phyloP scores from a whole-genome alignment of 495 filamentous ascomycete genomes.

The Penicillium parvum region DNA sequence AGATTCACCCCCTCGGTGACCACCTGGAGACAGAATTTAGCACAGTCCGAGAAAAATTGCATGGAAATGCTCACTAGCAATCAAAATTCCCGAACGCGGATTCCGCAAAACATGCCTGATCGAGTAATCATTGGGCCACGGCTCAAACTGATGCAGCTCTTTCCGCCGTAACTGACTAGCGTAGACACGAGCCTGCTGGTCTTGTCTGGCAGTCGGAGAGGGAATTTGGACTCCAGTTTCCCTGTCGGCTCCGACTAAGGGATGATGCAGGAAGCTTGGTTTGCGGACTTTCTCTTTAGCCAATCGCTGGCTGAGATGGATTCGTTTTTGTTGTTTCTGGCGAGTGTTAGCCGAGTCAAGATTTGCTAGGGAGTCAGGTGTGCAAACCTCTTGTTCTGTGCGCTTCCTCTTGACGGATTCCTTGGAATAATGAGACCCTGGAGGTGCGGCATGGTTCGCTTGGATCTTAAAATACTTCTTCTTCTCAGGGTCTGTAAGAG shows the following conservation, averaged over 20 bases:
- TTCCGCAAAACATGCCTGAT: constrained; percentile 37
- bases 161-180: constrained; percentile 31
- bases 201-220: constrained; percentile 17
- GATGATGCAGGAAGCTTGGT: constrained; percentile 24
- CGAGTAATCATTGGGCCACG: constrained; percentile 27
- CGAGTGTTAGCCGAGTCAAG: constrained; percentile 5
- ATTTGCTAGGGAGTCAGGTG: neutral
- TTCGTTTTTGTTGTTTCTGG: constrained; percentile 30
- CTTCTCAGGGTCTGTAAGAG: constrained; percentile 44
- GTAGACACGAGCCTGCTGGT: constrained; percentile 27
- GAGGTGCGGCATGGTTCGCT: constrained; percentile 43
- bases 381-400: constrained; percentile 32
- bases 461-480: constrained; percentile 57
- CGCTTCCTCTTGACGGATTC: constrained; percentile 43
- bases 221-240: constrained; percentile 23
- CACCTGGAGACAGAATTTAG: constrained; percentile 22
- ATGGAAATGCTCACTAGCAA: constrained; percentile 30
- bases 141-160: constrained; percentile 32
- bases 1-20: constrained; percentile 29
- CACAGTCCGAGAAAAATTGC: neutral
- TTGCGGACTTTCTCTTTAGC: constrained; percentile 34
- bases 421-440: constrained; percentile 42
- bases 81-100: constrained; percentile 32
- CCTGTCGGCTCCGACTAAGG: constrained; percentile 22
- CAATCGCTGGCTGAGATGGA: constrained; percentile 22